A percentile compares a stretch with the other conserved stretches of the same genome.
Evolutionary conservation across 2,329 filamentous ascomycete species (phyloP).

Genomic region (Colletotrichum sp.): DNA sequence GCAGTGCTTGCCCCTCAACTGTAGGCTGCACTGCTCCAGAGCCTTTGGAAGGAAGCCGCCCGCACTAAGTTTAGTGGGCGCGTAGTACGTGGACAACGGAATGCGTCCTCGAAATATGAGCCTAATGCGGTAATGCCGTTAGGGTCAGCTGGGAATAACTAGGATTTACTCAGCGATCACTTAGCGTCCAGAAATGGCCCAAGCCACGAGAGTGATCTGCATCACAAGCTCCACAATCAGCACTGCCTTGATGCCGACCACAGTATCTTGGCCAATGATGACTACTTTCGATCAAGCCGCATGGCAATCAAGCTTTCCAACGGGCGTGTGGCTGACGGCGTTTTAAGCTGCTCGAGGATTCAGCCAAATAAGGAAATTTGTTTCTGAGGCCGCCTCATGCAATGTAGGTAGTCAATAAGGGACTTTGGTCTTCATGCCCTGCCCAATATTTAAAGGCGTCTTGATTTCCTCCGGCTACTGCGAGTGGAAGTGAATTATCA

Average conservation of each 20-base stretch:
- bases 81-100: not conserved
- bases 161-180: not conserved
- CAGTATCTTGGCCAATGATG: not conserved
- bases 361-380: not conserved
- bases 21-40: not conserved
- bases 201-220: not conserved
- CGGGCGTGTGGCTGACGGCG: not conserved
- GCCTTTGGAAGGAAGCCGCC: not conserved
- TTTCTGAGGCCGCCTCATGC: not conserved
- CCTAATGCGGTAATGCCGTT: not conserved
- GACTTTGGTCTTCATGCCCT: not conserved
- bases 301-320: not conserved
- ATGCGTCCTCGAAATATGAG: not conserved
- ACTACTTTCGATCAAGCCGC: not conserved
- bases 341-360: not conserved
- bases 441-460: not conserved
- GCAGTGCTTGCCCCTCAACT: not conserved
- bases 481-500: not conserved
- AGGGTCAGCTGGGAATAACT: not conserved
- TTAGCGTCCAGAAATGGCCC: not conserved
- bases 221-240: not conserved
- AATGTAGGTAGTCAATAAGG: not conserved
- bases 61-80: not conserved
- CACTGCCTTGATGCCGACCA: not conserved
- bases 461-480: not conserved